Base-by-base conservation (phyloP, 73 alveolate genomes). In the Paramecium biaurelia region DNA sequence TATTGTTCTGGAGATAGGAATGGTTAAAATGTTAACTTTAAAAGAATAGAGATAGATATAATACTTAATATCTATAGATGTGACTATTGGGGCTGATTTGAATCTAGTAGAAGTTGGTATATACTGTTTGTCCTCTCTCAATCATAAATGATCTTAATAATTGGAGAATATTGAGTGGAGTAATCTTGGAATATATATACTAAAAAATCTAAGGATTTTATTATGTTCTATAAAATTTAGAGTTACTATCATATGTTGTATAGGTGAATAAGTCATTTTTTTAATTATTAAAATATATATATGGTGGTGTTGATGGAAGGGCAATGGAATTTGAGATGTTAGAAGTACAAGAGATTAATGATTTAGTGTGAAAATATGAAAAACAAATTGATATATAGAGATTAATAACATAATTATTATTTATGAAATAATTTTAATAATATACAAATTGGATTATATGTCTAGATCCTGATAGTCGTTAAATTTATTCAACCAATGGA, bases 391-490 rank as follows among this genome's bases (percentile, higher is more conserved):
- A 21, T 18, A 53, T 53, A 21, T 53, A 4, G 68, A 53, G 68
- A 15, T 18, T 53, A 53, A 53, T 53, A 4, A 53, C 30, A 53
- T 53, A 53, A 53, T 53, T 53, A 53, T 53, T 53, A 53, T 18
- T 53, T 53, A 53, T 53, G 68, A 53, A 53, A 53, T 53, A 53
- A 53, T 53, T 53, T 53, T 53, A 53, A 53, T 53, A 53, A 53
- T 53, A 53, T 53, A 53, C 68, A 15, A 72, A 72, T 28, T 72
- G 86, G 86, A 28, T 72, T 28, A 72, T 72, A 34, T 72, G 86
- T 38, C 57, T 37, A 35, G 86, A 72, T 38, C 86, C 86, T 28
- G 86, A 72, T 38, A 72, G 86, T 72, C 45, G 32, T 32, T 37
- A 72, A 42, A 72, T 72, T 21, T 72, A 72, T 72, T 28, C 86